These are phyloP conservation scores for Chlamydomonas reinhardtii DNA, from an alignment of 163 green algal genomes.

Conservation along the genomic window DNA sequence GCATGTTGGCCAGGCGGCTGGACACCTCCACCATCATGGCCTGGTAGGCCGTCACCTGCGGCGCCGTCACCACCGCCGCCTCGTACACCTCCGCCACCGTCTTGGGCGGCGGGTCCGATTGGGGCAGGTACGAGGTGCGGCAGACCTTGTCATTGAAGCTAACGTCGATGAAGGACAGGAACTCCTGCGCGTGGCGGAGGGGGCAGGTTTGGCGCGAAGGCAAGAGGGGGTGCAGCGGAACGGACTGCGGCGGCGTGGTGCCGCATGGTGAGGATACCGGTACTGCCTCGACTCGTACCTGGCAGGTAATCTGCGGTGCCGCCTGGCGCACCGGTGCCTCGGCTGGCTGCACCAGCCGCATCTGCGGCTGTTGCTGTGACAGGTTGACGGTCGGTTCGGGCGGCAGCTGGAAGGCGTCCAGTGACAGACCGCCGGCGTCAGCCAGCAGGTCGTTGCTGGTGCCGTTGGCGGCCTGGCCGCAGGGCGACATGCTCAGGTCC, in stretches of 20 bases:
- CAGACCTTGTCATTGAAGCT: constrained; percentile 45
- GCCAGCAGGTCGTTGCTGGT: constrained; percentile 27
- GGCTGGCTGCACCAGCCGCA: background rate
- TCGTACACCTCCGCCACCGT: constrained; percentile 39
- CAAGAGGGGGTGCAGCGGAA: no score
- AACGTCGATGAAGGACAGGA: constrained; percentile 38
- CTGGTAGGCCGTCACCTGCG: constrained; percentile 33
- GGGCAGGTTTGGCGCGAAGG: no score
- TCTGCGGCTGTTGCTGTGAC: background rate
- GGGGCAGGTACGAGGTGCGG: constrained; percentile 20
- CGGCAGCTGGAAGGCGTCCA: constrained; percentile 29
- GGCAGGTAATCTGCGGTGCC: background rate
- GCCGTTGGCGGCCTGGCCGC: background rate
- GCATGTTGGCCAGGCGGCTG: constrained; percentile 8
- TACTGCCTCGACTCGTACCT: background rate
- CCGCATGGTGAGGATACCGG: no score
- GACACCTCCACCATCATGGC: constrained; percentile 17
- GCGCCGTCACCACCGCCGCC: background rate
- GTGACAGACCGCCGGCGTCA: constrained; percentile 5
- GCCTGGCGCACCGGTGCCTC: background rate
- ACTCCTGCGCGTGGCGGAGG: constrained; percentile 7
- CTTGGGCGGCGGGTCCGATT: constrained; percentile 31
- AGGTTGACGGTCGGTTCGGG: constrained; percentile 13
- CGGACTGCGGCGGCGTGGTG: no score
- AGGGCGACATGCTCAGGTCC: background rate